Evolutionary conservation across 2,329 filamentous ascomycete genomes (phyloP).

Genomic region (Colletotrichum ledebouriae): DNA sequence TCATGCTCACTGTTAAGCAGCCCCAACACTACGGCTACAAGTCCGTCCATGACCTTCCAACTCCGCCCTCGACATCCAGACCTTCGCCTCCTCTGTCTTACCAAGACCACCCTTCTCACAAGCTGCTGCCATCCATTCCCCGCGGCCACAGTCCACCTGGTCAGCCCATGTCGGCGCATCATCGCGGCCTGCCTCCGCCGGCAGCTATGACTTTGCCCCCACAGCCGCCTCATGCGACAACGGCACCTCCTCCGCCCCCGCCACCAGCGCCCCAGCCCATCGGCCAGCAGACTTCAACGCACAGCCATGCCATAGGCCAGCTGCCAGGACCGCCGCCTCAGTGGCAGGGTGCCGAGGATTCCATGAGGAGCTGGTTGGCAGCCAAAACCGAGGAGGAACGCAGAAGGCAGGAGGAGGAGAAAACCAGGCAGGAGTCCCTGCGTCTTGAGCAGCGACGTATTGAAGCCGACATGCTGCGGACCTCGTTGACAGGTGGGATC

Average conservation of each 20-base stretch:
- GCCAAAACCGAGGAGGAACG: conserved; percentile 82
- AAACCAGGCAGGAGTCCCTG: conserved; percentile 72
- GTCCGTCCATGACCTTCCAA: conserved; percentile 73
- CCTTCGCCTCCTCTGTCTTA: conserved; percentile 67
- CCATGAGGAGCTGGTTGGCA: conserved; percentile 78
- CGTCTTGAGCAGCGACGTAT: conserved; percentile 79
- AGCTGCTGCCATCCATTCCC: conserved; percentile 55
- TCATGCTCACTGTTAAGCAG: conserved; percentile 74
- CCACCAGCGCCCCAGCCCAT: conserved; percentile 43
- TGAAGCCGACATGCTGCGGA: conserved; percentile 79
- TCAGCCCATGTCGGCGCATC: conserved; percentile 76
- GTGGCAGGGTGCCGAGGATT: conserved; percentile 77
- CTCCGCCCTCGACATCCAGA: conserved; percentile 68
- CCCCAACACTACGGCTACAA: conserved; percentile 70
- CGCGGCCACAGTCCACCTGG: conserved; percentile 62
- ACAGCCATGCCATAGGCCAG: conserved; percentile 61
- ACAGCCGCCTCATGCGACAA: conserved; percentile 52
- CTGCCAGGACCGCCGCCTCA: conserved; percentile 74
- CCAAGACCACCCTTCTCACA: conserved; percentile 60
- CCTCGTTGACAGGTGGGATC: conserved; percentile 77
- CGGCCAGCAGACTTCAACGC: conserved; percentile 50
- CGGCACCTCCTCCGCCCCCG: conserved; percentile 38
- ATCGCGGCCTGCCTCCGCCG: conserved; percentile 78
- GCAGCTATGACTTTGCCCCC: conserved; percentile 73
- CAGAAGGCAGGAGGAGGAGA: conserved; percentile 81